A percentile compares a stretch with the other conserved stretches of the same genome.
Conservation (phyloP, 2,329 filamentous ascomycete species). For the Fusarium tjaetaba region DNA sequence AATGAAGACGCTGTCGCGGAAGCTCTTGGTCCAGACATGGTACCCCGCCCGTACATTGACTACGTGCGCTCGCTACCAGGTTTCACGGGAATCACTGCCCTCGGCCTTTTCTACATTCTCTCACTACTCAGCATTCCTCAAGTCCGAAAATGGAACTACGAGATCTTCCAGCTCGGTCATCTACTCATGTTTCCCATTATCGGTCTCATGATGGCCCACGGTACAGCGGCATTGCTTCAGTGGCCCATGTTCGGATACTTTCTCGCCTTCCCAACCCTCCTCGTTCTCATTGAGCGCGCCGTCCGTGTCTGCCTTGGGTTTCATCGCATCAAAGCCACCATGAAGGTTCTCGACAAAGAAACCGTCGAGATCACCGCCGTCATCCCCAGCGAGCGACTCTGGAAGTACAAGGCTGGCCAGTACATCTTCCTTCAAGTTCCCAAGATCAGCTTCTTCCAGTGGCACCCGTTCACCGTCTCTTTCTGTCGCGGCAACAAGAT, state of each 20-base stretch:
- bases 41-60: conserved; percentile 56
- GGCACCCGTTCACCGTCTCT: conserved; percentile 69
- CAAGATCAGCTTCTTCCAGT: conserved; percentile 62
- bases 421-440: conserved; percentile 67
- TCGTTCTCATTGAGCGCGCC: conserved; percentile 60
- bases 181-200: conserved; percentile 68
- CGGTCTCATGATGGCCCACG: conserved; percentile 64
- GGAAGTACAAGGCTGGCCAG: conserved; percentile 66
- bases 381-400: conserved; percentile 59
- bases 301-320: conserved; percentile 60
- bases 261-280: conserved; percentile 61
- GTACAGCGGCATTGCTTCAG: conserved; percentile 60
- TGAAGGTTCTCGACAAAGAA: conserved; percentile 62
- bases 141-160: conserved; percentile 62
- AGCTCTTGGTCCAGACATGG: conserved; percentile 55
- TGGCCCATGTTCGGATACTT: conserved; percentile 67
- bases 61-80: conserved; percentile 61
- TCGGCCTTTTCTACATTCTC: conserved; percentile 61
- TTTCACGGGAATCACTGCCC: conserved; percentile 59
- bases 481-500: conserved; percentile 62
- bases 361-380: conserved; percentile 61
- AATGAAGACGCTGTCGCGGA: conserved; percentile 57
- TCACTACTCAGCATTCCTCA: conserved; percentile 60
- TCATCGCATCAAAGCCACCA: conserved; percentile 56
- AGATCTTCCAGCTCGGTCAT: conserved; percentile 66